These are phyloP conservation scores for Rhodotorula paludigena DNA, from an alignment of 768 basidiomycete genomes.

Conservation along the genomic window DNA sequence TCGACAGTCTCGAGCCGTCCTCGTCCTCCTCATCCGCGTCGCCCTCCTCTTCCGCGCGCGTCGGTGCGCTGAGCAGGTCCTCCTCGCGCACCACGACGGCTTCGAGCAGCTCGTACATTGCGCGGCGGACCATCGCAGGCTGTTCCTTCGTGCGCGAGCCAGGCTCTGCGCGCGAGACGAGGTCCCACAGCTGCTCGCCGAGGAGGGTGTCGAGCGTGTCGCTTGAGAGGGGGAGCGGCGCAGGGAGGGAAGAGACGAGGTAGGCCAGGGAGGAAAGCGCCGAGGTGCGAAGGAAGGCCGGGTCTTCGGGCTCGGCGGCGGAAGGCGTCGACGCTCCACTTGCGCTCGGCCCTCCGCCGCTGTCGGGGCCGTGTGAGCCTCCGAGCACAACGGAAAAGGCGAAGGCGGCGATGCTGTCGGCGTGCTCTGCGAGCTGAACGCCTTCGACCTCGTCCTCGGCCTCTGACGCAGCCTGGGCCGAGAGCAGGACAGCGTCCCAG, in stretches of 20 bases:
- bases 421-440: slow-evolving; percentile 26
- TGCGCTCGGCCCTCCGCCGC: slow-evolving; percentile 1
- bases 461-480: background rate
- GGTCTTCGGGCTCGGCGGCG: slow-evolving; percentile 12
- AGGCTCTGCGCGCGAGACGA: slow-evolving; percentile 1
- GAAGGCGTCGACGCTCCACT: background rate
- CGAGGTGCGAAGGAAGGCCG: slow-evolving; percentile 29
- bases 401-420: slow-evolving; percentile 20
- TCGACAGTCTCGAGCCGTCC: background rate
- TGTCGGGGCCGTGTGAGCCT: background rate
- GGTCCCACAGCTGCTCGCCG: slow-evolving; percentile 21
- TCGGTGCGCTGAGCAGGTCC: slow-evolving; percentile 7
- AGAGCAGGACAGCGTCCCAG: slow-evolving; percentile 15
- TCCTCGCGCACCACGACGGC: slow-evolving; percentile 14
- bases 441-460: slow-evolving; percentile 4
- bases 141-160: slow-evolving; percentile 5
- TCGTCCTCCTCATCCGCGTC: slow-evolving; percentile 3
- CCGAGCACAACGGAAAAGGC: slow-evolving; percentile 20
- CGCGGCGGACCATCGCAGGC: slow-evolving; percentile 25
- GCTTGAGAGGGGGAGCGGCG: slow-evolving; percentile 20
- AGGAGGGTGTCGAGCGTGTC: slow-evolving; percentile 5
- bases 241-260: slow-evolving; percentile 21
- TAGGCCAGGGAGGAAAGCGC: slow-evolving; percentile 23
- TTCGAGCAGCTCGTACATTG: slow-evolving; percentile 30
- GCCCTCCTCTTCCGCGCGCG: background rate